These are phyloP conservation scores for Heracleum sosnowskyi DNA, from an alignment of 129 eudicot genomes.

Conservation along the genomic window DNA sequence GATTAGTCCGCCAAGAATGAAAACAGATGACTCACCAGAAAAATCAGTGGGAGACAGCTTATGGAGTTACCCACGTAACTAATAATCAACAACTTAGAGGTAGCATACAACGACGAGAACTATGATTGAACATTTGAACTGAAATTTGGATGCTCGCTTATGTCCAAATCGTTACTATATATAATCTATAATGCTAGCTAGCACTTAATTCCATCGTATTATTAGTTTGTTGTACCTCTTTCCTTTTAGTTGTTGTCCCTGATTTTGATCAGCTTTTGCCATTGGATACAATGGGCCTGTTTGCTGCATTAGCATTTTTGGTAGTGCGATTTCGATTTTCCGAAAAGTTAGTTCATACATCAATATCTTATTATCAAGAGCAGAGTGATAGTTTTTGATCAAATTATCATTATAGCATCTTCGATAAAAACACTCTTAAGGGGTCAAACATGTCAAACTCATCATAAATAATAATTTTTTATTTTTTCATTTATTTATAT, in stretches of 20 bases:
- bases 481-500: too few species aligned
- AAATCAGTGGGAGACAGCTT: conserved; percentile 31
- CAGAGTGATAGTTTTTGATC: too few species aligned
- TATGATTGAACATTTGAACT: neutral
- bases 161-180: neutral
- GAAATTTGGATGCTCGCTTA: neutral
- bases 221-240: neutral
- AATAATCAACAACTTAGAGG: neutral
- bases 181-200: neutral
- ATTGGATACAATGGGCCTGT: too few species aligned
- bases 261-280: neutral
- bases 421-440: too few species aligned
- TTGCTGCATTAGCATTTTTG: too few species aligned
- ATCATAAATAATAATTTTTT: too few species aligned
- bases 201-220: neutral
- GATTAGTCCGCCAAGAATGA: conserved; percentile 61
- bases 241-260: neutral
- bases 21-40: conserved; percentile 25
- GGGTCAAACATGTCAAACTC: too few species aligned
- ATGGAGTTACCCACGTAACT: conserved; percentile 32
- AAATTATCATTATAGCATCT: too few species aligned
- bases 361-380: too few species aligned
- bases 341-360: too few species aligned
- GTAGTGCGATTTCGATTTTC: too few species aligned
- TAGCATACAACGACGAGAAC: neutral